phyloP scores from a whole-genome alignment of 2,329 filamentous ascomycete genomes.

The Hypoxylon sp. region DNA sequence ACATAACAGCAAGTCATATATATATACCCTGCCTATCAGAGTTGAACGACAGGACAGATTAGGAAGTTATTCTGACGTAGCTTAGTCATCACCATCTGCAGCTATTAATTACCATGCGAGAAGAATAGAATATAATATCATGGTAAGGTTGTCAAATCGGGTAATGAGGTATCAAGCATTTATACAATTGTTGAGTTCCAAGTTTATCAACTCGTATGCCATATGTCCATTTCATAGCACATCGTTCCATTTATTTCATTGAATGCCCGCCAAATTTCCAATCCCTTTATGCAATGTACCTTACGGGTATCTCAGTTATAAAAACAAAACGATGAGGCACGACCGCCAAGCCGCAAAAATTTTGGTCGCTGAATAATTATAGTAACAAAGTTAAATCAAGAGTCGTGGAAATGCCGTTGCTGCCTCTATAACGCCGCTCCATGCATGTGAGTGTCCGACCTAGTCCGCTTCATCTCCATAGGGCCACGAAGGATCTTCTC shows the following conservation, averaged over 20 bases:
- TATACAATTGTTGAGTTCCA: background rate
- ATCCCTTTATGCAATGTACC: slow-evolving; percentile 24
- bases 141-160: background rate
- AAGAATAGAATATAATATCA: background rate
- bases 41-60: background rate
- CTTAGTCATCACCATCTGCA: background rate
- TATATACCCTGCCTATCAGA: slow-evolving; percentile 2
- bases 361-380: slow-evolving; percentile 2
- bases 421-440: slow-evolving; percentile 24
- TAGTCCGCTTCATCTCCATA: background rate
- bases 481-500: background rate
- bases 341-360: slow-evolving; percentile 5
- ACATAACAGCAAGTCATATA: background rate
- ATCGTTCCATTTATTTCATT: background rate
- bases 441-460: slow-evolving; percentile 18
- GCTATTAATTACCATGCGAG: background rate
- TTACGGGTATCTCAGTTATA: slow-evolving; percentile 28
- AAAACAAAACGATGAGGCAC: background rate
- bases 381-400: background rate
- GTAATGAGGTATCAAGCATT: background rate
- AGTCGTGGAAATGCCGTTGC: slow-evolving; percentile 1
- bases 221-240: background rate
- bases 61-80: background rate
- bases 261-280: slow-evolving; percentile 6
- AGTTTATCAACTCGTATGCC: background rate